These are phyloP conservation scores for Blastocladiella britannica DNA, from an alignment of 192 early-diverging fungal species.

Conservation along the genomic window DNA sequence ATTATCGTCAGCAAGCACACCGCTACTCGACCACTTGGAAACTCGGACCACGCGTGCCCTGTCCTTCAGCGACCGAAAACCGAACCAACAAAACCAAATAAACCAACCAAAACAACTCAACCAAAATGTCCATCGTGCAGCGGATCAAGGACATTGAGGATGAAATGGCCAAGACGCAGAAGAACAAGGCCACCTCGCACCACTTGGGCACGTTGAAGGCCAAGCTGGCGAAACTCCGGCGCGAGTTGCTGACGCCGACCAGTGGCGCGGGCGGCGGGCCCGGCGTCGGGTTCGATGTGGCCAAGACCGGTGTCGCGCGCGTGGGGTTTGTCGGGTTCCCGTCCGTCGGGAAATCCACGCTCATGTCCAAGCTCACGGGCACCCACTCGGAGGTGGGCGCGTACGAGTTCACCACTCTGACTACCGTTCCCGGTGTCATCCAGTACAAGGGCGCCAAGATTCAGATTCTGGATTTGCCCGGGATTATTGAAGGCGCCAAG, in stretches of 20 bases:
- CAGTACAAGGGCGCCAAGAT: slow-evolving; percentile 88
- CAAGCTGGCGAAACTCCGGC: slow-evolving; percentile 68
- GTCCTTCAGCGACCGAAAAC: slow-evolving; percentile 1
- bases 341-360: slow-evolving; percentile 97
- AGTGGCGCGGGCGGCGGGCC: slow-evolving; percentile 24
- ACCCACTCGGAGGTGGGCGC: slow-evolving; percentile 71
- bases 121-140: slow-evolving; percentile 62
- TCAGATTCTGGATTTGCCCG: slow-evolving; percentile 93
- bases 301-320: slow-evolving; percentile 87
- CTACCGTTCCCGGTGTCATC: slow-evolving; percentile 87
- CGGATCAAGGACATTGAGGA: slow-evolving; percentile 76
- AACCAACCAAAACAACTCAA: background rate
- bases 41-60: slow-evolving; percentile 9
- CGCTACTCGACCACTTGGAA: background rate
- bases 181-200: slow-evolving; percentile 98
- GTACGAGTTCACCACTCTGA: slow-evolving; percentile 94
- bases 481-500: slow-evolving; percentile 93
- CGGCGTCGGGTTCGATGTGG: slow-evolving; percentile 95
- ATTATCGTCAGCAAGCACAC: too few relatives aligned
- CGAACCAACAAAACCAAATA: background rate
- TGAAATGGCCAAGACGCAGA: slow-evolving; percentile 85
- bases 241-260: slow-evolving; percentile 52
- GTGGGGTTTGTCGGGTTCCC: slow-evolving; percentile 92
- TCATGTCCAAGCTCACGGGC: slow-evolving; percentile 75
- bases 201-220: slow-evolving; percentile 96